These are phyloP conservation scores for Chlamydomonas schloesseri DNA, from an alignment of 139 green algal species.

Conservation along the genomic window DNA sequence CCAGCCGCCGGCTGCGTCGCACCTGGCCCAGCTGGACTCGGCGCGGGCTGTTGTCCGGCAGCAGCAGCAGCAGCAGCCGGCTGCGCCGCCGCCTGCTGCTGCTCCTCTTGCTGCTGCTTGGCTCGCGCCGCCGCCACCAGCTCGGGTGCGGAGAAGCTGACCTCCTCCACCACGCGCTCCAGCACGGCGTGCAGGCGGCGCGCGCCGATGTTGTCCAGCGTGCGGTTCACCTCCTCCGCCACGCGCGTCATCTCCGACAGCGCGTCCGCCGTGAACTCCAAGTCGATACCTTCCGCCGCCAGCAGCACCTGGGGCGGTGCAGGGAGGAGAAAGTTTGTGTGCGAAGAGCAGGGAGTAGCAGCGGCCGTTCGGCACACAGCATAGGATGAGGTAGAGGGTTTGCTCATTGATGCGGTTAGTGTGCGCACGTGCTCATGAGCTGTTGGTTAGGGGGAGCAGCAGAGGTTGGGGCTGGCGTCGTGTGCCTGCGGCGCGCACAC, in stretches of 20 bases:
- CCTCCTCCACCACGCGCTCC: conserved; percentile 94
- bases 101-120: too few species aligned
- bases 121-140: conserved; percentile 50
- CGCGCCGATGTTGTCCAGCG: conserved; percentile 96
- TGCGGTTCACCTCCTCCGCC: conserved; percentile 82
- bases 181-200: conserved; percentile 95
- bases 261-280: conserved; percentile 88
- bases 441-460: too few species aligned
- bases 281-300: conserved; percentile 89
- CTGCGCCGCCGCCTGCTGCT: neutral
- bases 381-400: too few species aligned
- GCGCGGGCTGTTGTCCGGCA: too few species aligned
- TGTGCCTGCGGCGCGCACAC: too few species aligned
- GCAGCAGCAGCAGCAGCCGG: neutral
- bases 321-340: too few species aligned
- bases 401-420: too few species aligned
- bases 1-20: neutral
- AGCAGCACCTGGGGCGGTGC: conserved; percentile 73
- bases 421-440: too few species aligned
- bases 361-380: too few species aligned
- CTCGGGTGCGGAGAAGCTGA: conserved; percentile 93
- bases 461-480: too few species aligned
- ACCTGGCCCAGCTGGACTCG: neutral
- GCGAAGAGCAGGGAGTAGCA: too few species aligned
- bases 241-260: conserved; percentile 82